These are phyloP conservation scores for Aspergillus ibericus DNA, from an alignment of 2,329 filamentous ascomycete species.

Conservation along the genomic window DNA sequence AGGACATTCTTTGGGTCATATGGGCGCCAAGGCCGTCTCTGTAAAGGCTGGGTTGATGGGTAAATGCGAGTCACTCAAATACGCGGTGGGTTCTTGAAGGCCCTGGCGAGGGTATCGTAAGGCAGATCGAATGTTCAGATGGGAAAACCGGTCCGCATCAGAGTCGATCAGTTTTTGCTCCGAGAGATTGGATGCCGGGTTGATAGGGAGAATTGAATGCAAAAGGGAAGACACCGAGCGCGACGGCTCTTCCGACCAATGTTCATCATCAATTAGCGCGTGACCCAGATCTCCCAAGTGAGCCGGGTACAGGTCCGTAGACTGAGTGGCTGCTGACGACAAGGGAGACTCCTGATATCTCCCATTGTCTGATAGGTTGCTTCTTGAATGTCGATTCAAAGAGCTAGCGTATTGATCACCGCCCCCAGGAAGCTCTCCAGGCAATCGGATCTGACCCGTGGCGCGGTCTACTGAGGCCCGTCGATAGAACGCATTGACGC, in stretches of 20 bases:
- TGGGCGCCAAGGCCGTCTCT: slow-evolving; percentile 12
- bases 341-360: slow-evolving; percentile 17
- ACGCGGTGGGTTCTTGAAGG: slow-evolving; percentile 13
- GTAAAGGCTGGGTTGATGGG: slow-evolving; percentile 33
- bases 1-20: slow-evolving; percentile 13
- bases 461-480: slow-evolving; percentile 4
- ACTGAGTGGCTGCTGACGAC: slow-evolving; percentile 15
- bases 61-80: slow-evolving; percentile 25
- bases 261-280: slow-evolving; percentile 13
- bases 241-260: slow-evolving; percentile 14
- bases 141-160: slow-evolving; percentile 11
- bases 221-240: slow-evolving; percentile 26
- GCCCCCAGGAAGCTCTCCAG: slow-evolving; percentile 27
- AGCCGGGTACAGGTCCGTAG: slow-evolving; percentile 12
- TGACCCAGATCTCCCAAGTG: slow-evolving; percentile 15
- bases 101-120: slow-evolving; percentile 10
- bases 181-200: slow-evolving; percentile 24
- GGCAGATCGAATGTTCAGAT: slow-evolving; percentile 13
- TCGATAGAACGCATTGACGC: slow-evolving; percentile 15
- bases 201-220: slow-evolving; percentile 35
- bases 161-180: slow-evolving; percentile 8
- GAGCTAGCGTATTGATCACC: slow-evolving; percentile 22
- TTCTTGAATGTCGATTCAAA: slow-evolving; percentile 8
- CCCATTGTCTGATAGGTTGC: slow-evolving; percentile 10
- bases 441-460: slow-evolving; percentile 9